Conservation (phyloP, 345 rosid species). For the Pugionium dolabratum region DNA sequence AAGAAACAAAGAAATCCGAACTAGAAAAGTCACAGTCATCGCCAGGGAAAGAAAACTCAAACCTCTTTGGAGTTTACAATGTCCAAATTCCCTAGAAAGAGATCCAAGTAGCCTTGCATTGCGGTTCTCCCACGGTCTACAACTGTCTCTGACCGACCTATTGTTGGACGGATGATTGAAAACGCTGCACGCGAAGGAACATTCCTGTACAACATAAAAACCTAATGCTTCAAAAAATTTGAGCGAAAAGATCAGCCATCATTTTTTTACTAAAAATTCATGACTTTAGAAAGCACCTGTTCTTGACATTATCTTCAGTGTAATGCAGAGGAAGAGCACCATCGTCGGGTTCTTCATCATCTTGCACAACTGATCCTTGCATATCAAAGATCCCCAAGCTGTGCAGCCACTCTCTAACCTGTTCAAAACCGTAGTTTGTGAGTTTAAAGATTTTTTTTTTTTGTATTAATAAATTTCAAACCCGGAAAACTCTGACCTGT, state of each 20-base stretch:
- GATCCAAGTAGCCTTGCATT: conserved; percentile 90
- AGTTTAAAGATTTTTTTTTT: background rate
- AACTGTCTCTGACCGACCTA: conserved; percentile 66
- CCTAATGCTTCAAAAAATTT: conserved; percentile 4
- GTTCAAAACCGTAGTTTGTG: conserved; percentile 5
- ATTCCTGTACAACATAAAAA: conserved; percentile 46
- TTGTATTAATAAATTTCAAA: conserved; percentile 23
- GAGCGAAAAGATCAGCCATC: background rate
- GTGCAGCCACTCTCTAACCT: conserved; percentile 96
- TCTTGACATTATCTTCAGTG: conserved; percentile 64
- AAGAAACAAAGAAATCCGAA: conserved; percentile 17
- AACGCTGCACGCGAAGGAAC: conserved; percentile 83
- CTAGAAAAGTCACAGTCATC: background rate
- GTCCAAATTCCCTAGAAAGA: conserved; percentile 82
- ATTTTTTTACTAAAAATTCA: background rate
- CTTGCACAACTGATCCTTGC: conserved; percentile 61
- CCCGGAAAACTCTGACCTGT: conserved; percentile 49
- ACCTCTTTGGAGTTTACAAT: conserved; percentile 89
- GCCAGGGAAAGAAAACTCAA: conserved; percentile 15
- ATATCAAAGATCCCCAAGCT: conserved; percentile 81
- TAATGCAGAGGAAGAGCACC: conserved; percentile 69
- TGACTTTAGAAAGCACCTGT: conserved; percentile 45
- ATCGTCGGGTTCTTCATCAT: conserved; percentile 89
- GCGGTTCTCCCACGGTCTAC: conserved; percentile 71
- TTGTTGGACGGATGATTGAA: conserved; percentile 65